phyloP scores from a whole-genome alignment of 176 grass and related monocot genomes.

The Ensete glaucum region DNA sequence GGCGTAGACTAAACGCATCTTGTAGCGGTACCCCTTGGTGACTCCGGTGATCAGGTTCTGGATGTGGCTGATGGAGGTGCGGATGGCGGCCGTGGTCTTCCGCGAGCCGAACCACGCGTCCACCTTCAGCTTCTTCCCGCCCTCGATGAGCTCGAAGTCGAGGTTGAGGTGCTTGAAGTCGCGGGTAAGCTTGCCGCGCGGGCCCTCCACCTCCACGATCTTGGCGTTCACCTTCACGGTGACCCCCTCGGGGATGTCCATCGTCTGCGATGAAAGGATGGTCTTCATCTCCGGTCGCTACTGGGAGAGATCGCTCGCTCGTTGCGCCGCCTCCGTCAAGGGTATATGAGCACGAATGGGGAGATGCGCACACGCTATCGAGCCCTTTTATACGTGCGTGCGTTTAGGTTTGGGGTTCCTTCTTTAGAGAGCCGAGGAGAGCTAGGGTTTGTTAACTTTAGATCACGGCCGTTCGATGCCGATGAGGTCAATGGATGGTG shows the following conservation, averaged over 20 bases:
- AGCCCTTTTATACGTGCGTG: too few species aligned
- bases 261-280: slow-evolving; percentile 66
- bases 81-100: slow-evolving; percentile 83
- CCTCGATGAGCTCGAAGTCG: slow-evolving; percentile 76
- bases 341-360: too few species aligned
- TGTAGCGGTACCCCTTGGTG: slow-evolving; percentile 78
- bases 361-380: too few species aligned
- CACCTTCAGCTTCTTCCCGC: slow-evolving; percentile 68
- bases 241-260: slow-evolving; percentile 77
- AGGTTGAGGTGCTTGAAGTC: slow-evolving; percentile 98
- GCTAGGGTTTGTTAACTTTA: too few species aligned
- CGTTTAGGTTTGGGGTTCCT: too few species aligned
- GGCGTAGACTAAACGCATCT: slow-evolving; percentile 83
- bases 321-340: not conserved
- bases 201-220: slow-evolving; percentile 62
- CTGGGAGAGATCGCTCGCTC: not conserved
- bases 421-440: too few species aligned
- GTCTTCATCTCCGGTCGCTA: slow-evolving; percentile 54
- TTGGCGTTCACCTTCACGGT: slow-evolving; percentile 55
- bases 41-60: slow-evolving; percentile 85
- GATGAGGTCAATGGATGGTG: too few species aligned
- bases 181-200: slow-evolving; percentile 66
- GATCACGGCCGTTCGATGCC: too few species aligned
- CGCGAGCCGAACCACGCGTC: slow-evolving; percentile 93
- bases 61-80: slow-evolving; percentile 87